Conservation (phyloP, 208 protist genomes). For the Leishmania mexicana region DNA sequence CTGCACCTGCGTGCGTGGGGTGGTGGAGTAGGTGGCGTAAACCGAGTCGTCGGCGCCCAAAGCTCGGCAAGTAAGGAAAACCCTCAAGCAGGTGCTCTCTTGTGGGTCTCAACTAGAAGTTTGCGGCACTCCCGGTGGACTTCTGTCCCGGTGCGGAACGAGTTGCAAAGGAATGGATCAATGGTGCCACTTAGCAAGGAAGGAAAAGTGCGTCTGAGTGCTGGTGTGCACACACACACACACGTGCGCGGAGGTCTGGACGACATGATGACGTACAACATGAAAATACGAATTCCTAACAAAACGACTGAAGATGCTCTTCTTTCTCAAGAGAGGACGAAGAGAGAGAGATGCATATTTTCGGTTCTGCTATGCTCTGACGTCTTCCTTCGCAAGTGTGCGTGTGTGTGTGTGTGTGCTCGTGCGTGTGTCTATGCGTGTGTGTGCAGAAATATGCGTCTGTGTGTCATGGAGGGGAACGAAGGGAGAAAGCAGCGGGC, state of each 20-base stretch:
- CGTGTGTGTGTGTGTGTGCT: too few species aligned
- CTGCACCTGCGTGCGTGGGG: background rate
- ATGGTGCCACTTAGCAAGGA: background rate
- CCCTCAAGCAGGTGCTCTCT: background rate
- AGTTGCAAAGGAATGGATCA: background rate
- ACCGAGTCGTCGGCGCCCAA: background rate
- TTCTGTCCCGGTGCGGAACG: background rate
- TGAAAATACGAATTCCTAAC: slow-evolving; percentile 38
- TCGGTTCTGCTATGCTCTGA: slow-evolving; percentile 5
- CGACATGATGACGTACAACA: slow-evolving; percentile 15
- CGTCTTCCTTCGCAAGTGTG: background rate
- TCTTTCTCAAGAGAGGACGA: background rate
- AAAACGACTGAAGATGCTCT: slow-evolving; percentile 37
- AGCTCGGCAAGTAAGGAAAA: background rate
- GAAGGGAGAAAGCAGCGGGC: background rate
- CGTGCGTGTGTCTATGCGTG: background rate
- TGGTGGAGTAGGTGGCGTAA: background rate
- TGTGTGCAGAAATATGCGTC: background rate
- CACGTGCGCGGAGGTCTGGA: background rate
- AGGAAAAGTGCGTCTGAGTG: background rate
- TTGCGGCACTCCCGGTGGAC: background rate
- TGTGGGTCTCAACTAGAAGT: background rate
- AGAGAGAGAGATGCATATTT: slow-evolving; percentile 23
- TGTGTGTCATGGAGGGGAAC: background rate
- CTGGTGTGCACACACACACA: background rate